Conservation (phyloP, 2,329 filamentous ascomycete genomes). For the Daldinia sp. region DNA sequence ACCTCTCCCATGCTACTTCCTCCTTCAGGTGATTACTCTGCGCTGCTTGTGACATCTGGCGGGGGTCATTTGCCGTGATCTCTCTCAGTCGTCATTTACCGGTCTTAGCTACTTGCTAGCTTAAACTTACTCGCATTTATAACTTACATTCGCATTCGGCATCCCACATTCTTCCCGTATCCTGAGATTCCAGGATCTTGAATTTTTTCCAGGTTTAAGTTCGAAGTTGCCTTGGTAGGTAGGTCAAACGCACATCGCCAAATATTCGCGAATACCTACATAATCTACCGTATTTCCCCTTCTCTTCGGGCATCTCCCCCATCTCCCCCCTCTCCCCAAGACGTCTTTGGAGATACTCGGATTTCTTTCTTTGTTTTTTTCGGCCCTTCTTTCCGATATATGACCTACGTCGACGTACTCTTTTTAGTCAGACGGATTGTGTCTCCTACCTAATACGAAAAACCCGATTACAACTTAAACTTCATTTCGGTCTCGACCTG, state of each 20-base stretch:
- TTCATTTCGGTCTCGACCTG: neutral
- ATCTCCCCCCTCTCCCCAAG: neutral
- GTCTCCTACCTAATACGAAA: neutral
- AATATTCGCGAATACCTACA: slow-evolving; percentile 13
- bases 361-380: neutral
- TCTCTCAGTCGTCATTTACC: slow-evolving; percentile 28
- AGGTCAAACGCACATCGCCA: slow-evolving; percentile 4
- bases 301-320: neutral
- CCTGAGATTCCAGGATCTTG: neutral
- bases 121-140: slow-evolving; percentile 16
- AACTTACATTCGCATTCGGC: neutral
- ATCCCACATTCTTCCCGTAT: neutral
- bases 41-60: slow-evolving; percentile 35
- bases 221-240: neutral
- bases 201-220: neutral
- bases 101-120: slow-evolving; percentile 13
- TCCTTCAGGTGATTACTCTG: slow-evolving; percentile 31
- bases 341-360: slow-evolving; percentile 1
- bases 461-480: neutral
- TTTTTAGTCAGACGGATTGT: neutral
- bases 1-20: no score
- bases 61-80: slow-evolving; percentile 36
- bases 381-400: neutral
- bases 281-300: neutral
- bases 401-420: neutral